These are phyloP conservation scores for Odonthalia washingtoniensis DNA, from an alignment of 31 red algal species.

Conservation along the genomic window DNA sequence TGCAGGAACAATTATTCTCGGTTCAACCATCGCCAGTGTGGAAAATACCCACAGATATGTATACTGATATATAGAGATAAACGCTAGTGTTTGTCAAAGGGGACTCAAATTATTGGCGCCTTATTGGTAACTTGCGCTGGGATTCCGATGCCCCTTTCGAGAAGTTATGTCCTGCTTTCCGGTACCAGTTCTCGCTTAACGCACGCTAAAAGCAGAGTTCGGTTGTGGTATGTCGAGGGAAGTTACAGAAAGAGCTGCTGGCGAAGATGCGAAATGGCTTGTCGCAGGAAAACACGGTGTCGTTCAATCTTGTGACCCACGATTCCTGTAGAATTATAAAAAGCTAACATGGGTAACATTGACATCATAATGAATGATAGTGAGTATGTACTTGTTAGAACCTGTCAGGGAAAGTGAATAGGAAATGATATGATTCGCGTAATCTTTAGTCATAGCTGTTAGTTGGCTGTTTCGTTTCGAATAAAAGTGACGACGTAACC, in stretches of 20 bases:
- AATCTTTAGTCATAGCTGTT: constrained; percentile 10
- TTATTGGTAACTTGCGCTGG: constrained; percentile 91
- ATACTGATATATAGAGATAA: constrained; percentile 30
- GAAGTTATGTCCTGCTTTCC: constrained; percentile 90
- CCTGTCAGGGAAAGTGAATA: not conserved
- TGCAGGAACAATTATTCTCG: constrained; percentile 91
- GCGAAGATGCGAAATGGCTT: constrained; percentile 84
- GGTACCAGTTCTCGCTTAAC: constrained; percentile 79
- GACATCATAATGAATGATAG: not conserved
- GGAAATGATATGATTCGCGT: no score
- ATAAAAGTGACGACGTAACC: constrained; percentile 61
- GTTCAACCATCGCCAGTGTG: constrained; percentile 93
- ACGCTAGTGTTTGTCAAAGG: constrained; percentile 93
- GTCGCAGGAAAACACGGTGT: constrained; percentile 91
- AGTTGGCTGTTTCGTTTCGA: constrained; percentile 35
- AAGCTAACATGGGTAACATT: not conserved
- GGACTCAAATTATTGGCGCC: constrained; percentile 95
- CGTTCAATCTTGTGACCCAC: constrained; percentile 86
- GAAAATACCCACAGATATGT: constrained; percentile 78
- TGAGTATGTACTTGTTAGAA: not conserved
- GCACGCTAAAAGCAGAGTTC: constrained; percentile 96
- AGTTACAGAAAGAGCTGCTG: constrained; percentile 22
- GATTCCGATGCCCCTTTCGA: constrained; percentile 66
- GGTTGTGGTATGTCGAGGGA: constrained; percentile 74
- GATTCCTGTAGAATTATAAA: not conserved